phyloP scores from a whole-genome alignment of 805 yeast genomes.

The Candida piceae region DNA sequence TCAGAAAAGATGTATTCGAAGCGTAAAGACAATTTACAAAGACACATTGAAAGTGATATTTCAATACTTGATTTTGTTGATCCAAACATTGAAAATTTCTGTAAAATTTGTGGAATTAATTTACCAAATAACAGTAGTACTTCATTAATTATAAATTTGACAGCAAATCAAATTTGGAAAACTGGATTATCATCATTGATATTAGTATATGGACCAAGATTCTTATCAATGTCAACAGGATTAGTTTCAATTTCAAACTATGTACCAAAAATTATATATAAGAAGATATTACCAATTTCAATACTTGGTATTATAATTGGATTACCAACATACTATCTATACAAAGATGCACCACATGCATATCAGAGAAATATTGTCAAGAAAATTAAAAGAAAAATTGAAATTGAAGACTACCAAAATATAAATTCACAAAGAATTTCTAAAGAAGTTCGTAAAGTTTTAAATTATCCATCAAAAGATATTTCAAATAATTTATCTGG shows the following conservation, averaged over 20 bases:
- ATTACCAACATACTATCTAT: constrained; percentile 41
- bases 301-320: constrained; percentile 30
- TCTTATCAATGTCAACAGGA: constrained; percentile 27
- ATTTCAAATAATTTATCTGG: constrained; percentile 67
- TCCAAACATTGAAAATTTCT: constrained; percentile 60
- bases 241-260: constrained; percentile 24
- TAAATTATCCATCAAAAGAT: constrained; percentile 78
- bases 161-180: constrained; percentile 21
- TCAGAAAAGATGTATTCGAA: constrained; percentile 81
- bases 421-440: constrained; percentile 72
- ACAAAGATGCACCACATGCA: constrained; percentile 83
- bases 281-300: constrained; percentile 30
- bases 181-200: constrained; percentile 25
- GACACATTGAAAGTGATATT: constrained; percentile 54
- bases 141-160: constrained; percentile 14
- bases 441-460: constrained; percentile 75
- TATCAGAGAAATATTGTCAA: constrained; percentile 77
- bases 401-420: constrained; percentile 71
- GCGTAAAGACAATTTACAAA: constrained; percentile 54
- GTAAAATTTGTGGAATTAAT: constrained; percentile 27
- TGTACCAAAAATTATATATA: constrained; percentile 21
- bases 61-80: constrained; percentile 75
- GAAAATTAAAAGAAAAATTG: constrained; percentile 60
- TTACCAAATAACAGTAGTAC: constrained; percentile 37
- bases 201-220: constrained; percentile 25